A percentile compares a stretch with the other conserved stretches of the same genome.
phyloP scores from a whole-genome alignment of 345 rosid species.

The Citrus maxima region DNA sequence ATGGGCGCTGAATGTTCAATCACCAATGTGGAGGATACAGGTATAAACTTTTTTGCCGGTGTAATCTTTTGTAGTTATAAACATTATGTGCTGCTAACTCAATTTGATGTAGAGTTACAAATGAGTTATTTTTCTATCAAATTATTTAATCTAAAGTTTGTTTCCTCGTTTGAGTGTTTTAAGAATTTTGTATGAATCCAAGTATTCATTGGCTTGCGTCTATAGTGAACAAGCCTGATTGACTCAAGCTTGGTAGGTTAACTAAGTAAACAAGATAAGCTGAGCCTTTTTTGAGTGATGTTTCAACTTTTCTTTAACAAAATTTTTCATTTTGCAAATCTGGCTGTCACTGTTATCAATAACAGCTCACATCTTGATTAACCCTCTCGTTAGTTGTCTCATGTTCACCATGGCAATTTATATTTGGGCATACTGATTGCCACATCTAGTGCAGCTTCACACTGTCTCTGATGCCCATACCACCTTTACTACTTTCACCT shows the following conservation, averaged over 20 bases:
- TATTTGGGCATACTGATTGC: neutral
- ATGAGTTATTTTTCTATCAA: neutral
- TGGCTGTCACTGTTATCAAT: neutral
- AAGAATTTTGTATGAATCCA: neutral
- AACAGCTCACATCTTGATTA: neutral
- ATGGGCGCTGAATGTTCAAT: constrained; percentile 18
- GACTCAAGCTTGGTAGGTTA: neutral
- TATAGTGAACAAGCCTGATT: neutral
- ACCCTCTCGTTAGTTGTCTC: neutral
- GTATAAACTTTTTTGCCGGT: constrained; percentile 15
- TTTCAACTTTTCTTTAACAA: neutral
- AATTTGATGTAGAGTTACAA: neutral
- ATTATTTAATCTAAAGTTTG: neutral
- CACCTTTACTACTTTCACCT: neutral
- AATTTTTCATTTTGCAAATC: neutral
- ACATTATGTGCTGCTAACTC: neutral
- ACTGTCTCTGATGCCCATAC: neutral
- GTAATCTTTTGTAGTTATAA: neutral
- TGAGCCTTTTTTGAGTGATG: neutral
- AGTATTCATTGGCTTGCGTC: neutral
- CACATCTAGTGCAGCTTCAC: neutral
- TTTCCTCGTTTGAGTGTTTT: neutral
- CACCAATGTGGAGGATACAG: constrained; percentile 19
- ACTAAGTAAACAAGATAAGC: neutral
- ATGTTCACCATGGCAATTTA: neutral